A percentile compares a stretch with the other conserved stretches of the same genome.
Evolutionary conservation across 1,139 yeast genomes (phyloP).

Genomic region (Blastobotrys illinoisensis): DNA sequence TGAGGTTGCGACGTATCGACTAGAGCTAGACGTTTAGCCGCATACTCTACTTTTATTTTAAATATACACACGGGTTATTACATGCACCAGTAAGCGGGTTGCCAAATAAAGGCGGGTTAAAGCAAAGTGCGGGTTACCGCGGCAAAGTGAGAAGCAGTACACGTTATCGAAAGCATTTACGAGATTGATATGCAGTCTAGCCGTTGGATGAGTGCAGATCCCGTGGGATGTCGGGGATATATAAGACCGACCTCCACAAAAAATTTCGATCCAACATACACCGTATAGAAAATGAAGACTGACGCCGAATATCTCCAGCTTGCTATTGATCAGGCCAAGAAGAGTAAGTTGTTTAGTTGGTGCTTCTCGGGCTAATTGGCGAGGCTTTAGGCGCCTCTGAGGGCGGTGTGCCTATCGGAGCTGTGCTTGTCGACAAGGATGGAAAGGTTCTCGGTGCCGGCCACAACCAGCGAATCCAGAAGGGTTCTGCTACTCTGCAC

Average conservation of each 20-base stretch:
- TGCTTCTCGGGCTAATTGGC: constrained; percentile 4
- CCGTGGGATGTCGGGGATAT: neutral
- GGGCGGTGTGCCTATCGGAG: constrained; percentile 94
- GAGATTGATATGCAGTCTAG: too few relatives aligned
- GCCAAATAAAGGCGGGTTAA: too few relatives aligned
- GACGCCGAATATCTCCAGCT: constrained; percentile 27
- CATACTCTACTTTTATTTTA: neutral
- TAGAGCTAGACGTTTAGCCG: constrained; percentile 5
- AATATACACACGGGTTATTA: neutral
- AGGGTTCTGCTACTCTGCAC: constrained; percentile 66
- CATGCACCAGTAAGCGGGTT: too few relatives aligned
- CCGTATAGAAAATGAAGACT: constrained; percentile 7
- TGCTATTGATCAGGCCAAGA: constrained; percentile 34
- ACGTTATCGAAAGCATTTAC: too few relatives aligned
- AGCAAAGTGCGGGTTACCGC: neutral
- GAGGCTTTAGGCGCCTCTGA: constrained; percentile 48
- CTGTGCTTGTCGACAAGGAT: constrained; percentile 61
- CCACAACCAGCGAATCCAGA: constrained; percentile 84
- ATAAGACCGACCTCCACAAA: neutral
- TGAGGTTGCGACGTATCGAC: constrained; percentile 56
- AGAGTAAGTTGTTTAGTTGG: constrained; percentile 17
- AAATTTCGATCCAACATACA: neutral
- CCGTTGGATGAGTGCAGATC: neutral
- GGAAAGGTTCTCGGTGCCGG: constrained; percentile 83
- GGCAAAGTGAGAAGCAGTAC: too few relatives aligned